Conservation (phyloP, 176 grass and related monocot genomes). For the Triticum timopheevii region DNA sequence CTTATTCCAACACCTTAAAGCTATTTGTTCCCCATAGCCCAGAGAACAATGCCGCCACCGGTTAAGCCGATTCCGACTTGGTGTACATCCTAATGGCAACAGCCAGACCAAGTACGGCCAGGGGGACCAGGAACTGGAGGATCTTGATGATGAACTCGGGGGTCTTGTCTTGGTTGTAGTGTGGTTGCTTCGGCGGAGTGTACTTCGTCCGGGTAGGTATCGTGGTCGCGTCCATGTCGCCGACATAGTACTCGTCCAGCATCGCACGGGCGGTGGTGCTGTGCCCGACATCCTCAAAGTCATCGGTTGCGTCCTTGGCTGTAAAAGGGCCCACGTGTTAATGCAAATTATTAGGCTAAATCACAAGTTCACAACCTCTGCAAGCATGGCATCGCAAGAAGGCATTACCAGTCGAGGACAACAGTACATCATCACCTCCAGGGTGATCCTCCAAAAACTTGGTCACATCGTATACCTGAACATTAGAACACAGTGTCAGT, state of each 20-base stretch:
- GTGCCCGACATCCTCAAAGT: conserved; percentile 53
- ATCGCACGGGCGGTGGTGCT: conserved; percentile 71
- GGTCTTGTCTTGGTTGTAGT: conserved; percentile 94
- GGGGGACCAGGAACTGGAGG: conserved; percentile 49
- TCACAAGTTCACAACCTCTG: neutral
- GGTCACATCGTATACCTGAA: conserved; percentile 75
- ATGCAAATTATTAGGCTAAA: neutral
- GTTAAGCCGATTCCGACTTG: conserved; percentile 57
- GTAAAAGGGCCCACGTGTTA: neutral
- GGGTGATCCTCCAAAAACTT: conserved; percentile 90
- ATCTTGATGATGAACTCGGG: conserved; percentile 61
- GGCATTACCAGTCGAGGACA: conserved; percentile 75
- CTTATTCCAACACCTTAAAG: conserved; percentile 27
- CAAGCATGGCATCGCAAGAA: neutral
- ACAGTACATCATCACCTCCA: conserved; percentile 78
- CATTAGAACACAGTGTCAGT: neutral
- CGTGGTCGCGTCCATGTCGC: conserved; percentile 51
- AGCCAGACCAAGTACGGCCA: conserved; percentile 75
- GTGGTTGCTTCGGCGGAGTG: conserved; percentile 70
- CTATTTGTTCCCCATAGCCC: no score
- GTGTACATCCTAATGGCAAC: conserved; percentile 86
- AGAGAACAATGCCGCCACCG: neutral
- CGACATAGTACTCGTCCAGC: conserved; percentile 65
- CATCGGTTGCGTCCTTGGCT: conserved; percentile 74
- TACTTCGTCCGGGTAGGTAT: conserved; percentile 65